Evolutionary conservation across 371 early-diverging fungal species (phyloP).

Genomic region (Mucor sp.): DNA sequence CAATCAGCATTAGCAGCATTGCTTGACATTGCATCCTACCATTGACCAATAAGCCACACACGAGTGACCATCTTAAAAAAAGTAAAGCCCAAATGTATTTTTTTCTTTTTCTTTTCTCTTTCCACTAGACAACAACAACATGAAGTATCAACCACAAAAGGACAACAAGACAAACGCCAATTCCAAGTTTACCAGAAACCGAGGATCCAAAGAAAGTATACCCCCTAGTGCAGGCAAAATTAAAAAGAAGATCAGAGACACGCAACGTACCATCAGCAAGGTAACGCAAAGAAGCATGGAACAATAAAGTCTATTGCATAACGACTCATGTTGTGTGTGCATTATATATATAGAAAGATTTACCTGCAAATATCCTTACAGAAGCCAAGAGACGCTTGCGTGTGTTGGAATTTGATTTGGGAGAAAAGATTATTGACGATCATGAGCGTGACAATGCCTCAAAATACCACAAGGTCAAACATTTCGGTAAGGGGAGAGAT

Average conservation of each 20-base stretch:
- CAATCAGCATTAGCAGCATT: too few species aligned
- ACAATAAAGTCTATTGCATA: background rate
- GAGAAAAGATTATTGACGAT: conserved; percentile 40
- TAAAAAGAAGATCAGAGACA: conserved; percentile 40
- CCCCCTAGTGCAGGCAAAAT: conserved; percentile 24
- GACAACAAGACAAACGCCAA: background rate
- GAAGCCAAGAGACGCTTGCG: conserved; percentile 35
- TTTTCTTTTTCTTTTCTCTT: too few species aligned
- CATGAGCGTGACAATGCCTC: conserved; percentile 26
- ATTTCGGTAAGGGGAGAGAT: conserved; percentile 36
- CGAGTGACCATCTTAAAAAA: too few species aligned
- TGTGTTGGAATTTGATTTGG: conserved; percentile 35
- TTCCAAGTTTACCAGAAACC: conserved; percentile 6
- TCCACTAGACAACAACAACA: background rate
- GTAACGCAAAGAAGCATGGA: too few species aligned
- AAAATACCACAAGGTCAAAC: conserved; percentile 40
- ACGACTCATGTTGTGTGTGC: background rate
- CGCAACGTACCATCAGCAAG: conserved; percentile 27
- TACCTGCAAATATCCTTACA: conserved; percentile 24
- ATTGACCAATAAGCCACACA: too few species aligned
- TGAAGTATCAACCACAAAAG: background rate
- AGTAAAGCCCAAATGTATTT: too few species aligned
- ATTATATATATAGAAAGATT: conserved; percentile 2
- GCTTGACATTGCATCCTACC: too few species aligned
- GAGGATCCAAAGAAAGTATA: conserved; percentile 7